Evolutionary conservation across 192 early-diverging fungal species (phyloP), one percentile per base, ranked within the genome.

Genomic region (Backusella parvicylindrica): DNA sequence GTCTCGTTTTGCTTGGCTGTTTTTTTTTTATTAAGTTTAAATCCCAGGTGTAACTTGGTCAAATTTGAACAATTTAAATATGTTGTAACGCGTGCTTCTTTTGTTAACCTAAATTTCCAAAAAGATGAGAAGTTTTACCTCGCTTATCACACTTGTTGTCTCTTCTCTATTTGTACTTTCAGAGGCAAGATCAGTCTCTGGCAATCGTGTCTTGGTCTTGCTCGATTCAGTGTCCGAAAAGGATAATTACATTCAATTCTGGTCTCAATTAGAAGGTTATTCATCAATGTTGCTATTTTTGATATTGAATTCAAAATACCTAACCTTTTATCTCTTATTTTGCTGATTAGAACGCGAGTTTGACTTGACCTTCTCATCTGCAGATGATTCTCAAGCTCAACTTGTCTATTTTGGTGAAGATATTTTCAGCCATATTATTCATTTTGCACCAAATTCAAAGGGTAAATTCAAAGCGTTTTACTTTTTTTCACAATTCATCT

Each of bases 391-490:
- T 23, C 77, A 87, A 2, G 74, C 89, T 2, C 72, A 75, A 8
- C 79, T 97, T 63, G 84, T 89, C 71, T 77, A 84, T 15, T 86
- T 85, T 68, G 93, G 85, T 38, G 86, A 88, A 79, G 87, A 88
- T 32, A 78, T 74, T 26, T 97, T 88, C 80, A 93, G 97, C 80
- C 95, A 99, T 64, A 83, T 95, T 33, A 78, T 96, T 23, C 81
- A 96, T 33, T 87, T 99, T 77, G 85, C 95, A 21, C 95, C 94
- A n/a, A 85, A 86, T 13, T 86, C 90, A 37, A 75, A 82, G 69
- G 84, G 92, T 91, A 85, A 81, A 79, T 81, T 23, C 75, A 64
- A 28, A 50, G 8, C 21, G 47, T 7, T 30, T 33, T 64, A 15
- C 37, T 43, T 33, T 38, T 33, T 12, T 4, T 38, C 4, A 60